Conservation (phyloP, 2,329 filamentous ascomycete genomes). For the Fusarium citri region DNA sequence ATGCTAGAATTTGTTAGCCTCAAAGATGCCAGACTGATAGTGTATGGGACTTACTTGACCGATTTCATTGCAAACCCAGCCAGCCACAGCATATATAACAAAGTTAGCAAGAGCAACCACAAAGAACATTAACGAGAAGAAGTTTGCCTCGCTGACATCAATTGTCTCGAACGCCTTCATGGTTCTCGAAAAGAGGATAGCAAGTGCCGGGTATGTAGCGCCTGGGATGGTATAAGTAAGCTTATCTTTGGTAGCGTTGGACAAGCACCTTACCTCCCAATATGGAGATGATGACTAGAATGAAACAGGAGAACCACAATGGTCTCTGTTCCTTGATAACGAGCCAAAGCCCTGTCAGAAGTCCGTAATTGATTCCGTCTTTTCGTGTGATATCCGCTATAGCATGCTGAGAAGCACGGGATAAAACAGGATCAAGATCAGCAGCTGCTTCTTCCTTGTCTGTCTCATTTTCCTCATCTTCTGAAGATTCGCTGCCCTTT, state of each 20-base stretch:
- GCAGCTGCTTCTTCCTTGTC: slow-evolving; percentile 54
- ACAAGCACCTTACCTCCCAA: slow-evolving; percentile 44
- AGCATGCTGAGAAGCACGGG: slow-evolving; percentile 40
- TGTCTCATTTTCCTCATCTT: slow-evolving; percentile 33
- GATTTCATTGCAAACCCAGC: slow-evolving; percentile 53
- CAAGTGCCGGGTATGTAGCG: slow-evolving; percentile 55
- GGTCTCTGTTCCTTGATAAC: slow-evolving; percentile 49
- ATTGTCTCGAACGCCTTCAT: slow-evolving; percentile 53
- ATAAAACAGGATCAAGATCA: slow-evolving; percentile 43
- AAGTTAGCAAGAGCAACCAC: slow-evolving; percentile 61
- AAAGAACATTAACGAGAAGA: slow-evolving; percentile 68
- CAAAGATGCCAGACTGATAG: background rate
- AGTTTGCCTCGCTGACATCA: slow-evolving; percentile 57
- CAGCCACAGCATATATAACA: slow-evolving; percentile 55
- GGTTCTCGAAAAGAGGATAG: slow-evolving; percentile 55
- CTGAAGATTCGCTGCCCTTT: slow-evolving; percentile 16
- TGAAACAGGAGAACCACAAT: slow-evolving; percentile 41
- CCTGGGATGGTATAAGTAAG: slow-evolving; percentile 40
- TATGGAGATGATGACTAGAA: slow-evolving; percentile 41
- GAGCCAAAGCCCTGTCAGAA: slow-evolving; percentile 48
- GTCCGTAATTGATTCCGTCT: slow-evolving; percentile 36
- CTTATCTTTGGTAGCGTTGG: background rate
- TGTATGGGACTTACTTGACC: slow-evolving; percentile 47
- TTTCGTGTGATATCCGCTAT: slow-evolving; percentile 17
- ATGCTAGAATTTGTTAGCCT: slow-evolving; percentile 29